Base-by-base conservation (phyloP, 2,329 filamentous ascomycete species). In the Scytalidium lignicola region DNA sequence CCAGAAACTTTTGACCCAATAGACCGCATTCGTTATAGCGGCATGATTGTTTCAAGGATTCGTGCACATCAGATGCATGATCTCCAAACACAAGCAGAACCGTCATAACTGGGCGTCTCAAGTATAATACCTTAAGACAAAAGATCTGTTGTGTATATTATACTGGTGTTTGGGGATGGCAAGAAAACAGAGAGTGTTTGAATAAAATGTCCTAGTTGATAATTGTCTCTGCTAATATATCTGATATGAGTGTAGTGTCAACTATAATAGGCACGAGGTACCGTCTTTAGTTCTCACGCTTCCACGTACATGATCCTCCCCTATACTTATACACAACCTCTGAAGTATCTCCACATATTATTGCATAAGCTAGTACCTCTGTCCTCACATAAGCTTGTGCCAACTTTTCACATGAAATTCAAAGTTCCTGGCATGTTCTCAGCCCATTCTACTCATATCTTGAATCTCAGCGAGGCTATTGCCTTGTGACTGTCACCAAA, bases 21-120 rank as follows among this genome's bases (percentile, higher is more conserved):
- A 75, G 62, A 56, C 75, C 73, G 28, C 70, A 70, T 53, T 70
- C 67, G 37, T 67, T 67, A 52, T 68, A 65, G 47, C 71, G 71
- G 60, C 68, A 74, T 58, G 78, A 75, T 50, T 75, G 70, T 45
- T 80, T 77, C 52, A 88, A 69, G 55, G 85, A 80, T 57, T 70
- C 71, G 62, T 85, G 79, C 58, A 83, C 83, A 65, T 85, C 81
- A 59, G 82, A 74, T 52, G 83, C 86, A 68, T 88, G 84, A 63
- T 88, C 84, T 70, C 83, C 83, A 63, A 87, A 86, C 39, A 50
- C 48, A 21, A 37, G 22, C 40, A 44, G 45, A 22, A 46, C 22
- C 43, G 44, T 37, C 32, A 37, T 37, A 37, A 18, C 41, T 43
- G 15, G n/a, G 10, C 32, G 32, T 37, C 32, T 37, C 32, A 37